Base-by-base conservation (phyloP, 306 rosid species). In the Citrullus amarus region DNA sequence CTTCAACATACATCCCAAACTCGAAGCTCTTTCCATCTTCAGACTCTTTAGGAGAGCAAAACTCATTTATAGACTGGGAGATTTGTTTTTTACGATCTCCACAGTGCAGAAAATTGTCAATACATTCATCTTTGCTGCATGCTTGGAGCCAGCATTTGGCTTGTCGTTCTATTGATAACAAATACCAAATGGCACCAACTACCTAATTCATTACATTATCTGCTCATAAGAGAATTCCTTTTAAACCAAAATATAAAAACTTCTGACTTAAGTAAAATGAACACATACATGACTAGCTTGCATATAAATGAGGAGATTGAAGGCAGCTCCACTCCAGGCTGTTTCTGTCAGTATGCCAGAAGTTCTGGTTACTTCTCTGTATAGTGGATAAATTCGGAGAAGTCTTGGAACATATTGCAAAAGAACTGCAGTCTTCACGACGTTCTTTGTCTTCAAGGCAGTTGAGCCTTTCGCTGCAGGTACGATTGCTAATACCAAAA, bases 161-260 rank as follows among this genome's bases (percentile, higher is more conserved):
- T 81, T 86, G 83, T 48, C 87, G 85, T 75, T 92, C 97, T 4
- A 91, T 13, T 0, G 98, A 81, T 81, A 88, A 62, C 83, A 94
- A 82, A 84, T 94, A 94, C 98, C 98, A 95, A 36, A 88, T n/a
- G 22, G 98, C 96, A 80, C 98, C 98, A 80, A 84, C 89, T 1
- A 86, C 77, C 98, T 94, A 83, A 39, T 81, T 85, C 73, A 79
- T 34, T 67, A 68, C 25, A 62, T 79, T 62, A 30, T 30, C 54
- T 50, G 55, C 28, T 77, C 59, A 69, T 79, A 71, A 81, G 46
- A 83, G 53, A 32, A 34, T 39, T 36, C 18, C 15, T 44, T 43
- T 8, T 30, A 71, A 67, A 60, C 43, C 41, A 28, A 81, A 58
- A 22, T 10, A 28, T 56, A 79, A 53, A 6, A 53, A 53, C 20